Base-by-base conservation (phyloP, 306 rosid species). In the Trifolium repens region DNA sequence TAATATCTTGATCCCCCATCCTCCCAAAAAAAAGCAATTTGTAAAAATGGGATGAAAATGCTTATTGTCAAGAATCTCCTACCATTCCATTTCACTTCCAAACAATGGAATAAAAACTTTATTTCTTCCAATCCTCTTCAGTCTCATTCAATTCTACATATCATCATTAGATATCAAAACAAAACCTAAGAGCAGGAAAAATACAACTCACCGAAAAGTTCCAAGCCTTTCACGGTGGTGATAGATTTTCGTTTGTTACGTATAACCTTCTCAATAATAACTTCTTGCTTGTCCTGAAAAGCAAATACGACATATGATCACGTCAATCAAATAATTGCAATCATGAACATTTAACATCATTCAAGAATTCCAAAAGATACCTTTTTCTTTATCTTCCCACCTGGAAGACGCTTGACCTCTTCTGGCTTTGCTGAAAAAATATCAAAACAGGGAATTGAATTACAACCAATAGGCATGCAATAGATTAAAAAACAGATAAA, bases 341-440 rank as follows among this genome's bases (percentile, higher is more conserved):
- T 12, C 14, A 66, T 34, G 46, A 3, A 9, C 32, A 40, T 70
- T 67, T 26, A 69, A 43, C 39, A 58, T 13, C 10, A 10, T 44
- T 40, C 24, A 13, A 80, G 50, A 50, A 17, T 52, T 35, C 44
- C 40, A 53, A 44, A 63, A n/a, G 83, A 57, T 72, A 85, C 99
- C 87, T 92, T 96, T 78, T 96, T 96, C 98, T 96, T 96, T 77
- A 92, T 87, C 96, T 96, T 96, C 71, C 99, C 98, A 73, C 99
- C 99, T 64, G 99, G 99, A 79, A 96, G 98, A 67, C 98, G 98
- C 75, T 89, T 96, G 58, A 90, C 98, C 72, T 89, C 98, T 79
- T 89, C 98, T 76, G 84, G 89, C 86, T 90, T 96, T 16, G 85
- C 71, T 19, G 91, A 92, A 85, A 80, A 62, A 89, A 66, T 75